Conservation (phyloP, 345 rosid species). For the Rhizophora apiculata region DNA sequence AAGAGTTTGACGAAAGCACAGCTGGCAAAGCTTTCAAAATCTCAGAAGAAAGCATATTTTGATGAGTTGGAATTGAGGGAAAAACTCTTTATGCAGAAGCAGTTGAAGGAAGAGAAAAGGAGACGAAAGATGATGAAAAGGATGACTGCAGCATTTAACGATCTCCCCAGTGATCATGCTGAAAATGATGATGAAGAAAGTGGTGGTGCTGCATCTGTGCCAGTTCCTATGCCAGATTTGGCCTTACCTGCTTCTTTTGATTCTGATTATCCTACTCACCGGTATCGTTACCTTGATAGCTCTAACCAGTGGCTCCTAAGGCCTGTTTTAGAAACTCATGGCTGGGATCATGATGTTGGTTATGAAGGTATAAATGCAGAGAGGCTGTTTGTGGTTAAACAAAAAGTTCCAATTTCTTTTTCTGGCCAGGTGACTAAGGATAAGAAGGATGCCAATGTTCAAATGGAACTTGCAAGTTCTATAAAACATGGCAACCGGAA, state of each 20-base stretch:
- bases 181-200: conserved; percentile 77
- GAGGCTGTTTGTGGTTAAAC: conserved; percentile 70
- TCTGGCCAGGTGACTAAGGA: conserved; percentile 88
- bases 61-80: conserved; percentile 88
- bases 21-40: conserved; percentile 62
- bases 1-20: conserved; percentile 70
- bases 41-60: conserved; percentile 83
- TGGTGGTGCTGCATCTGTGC: conserved; percentile 74
- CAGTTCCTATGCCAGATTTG: conserved; percentile 92
- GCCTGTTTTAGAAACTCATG: conserved; percentile 94
- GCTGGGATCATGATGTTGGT: conserved; percentile 99
- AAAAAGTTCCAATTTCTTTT: conserved; percentile 68
- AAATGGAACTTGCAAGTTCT: conserved; percentile 80
- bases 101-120: conserved; percentile 80
- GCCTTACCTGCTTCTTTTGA: conserved; percentile 91
- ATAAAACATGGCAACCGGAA: conserved; percentile 79
- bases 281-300: conserved; percentile 82
- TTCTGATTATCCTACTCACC: conserved; percentile 93
- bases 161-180: conserved; percentile 39
- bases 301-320: conserved; percentile 89
- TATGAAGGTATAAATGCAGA: conserved; percentile 92
- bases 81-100: conserved; percentile 83
- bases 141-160: conserved; percentile 62
- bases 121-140: conserved; percentile 70
- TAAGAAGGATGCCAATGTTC: conserved; percentile 88